Evolutionary conservation across 2,329 filamentous ascomycete species (phyloP), one percentile per base, ranked within the genome.

Genomic region (Proliferodiscus dingleyae): DNA sequence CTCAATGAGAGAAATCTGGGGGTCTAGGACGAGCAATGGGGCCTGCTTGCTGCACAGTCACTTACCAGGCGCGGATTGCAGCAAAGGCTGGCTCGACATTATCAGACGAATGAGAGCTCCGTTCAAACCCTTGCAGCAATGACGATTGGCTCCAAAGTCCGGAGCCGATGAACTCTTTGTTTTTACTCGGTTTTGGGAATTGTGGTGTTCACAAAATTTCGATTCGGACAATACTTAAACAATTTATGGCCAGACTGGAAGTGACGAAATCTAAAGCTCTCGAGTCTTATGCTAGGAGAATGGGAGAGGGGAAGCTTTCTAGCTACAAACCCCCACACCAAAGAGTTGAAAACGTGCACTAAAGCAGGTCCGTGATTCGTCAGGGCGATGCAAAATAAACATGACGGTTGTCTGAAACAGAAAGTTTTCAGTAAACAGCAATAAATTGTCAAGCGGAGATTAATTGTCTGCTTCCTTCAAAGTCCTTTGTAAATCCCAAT

Each of bases 71-170:
- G 90, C 85, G 42, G 89, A 91, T 66, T 96, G 90, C 58, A 98
- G 87, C 48, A 98, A 87, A 63, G 93, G 93, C 72, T 96, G 91
- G 66, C 84, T 89, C 54, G 93, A 98, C 93, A 98, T 97, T 26
- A 21, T 55, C 41, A 41, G 41, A 18, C 36, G 28, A 41, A 43
- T 36, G 11, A 43, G 22, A 43, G 30, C 8, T 24, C 34, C 24
- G 6, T 24, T 8, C 16, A 26, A 37, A 29, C n/a, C n/a, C n/a
- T n/a, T n/a, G n/a, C n/a, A n/a, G n/a, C n/a, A n/a, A n/a, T n/a
- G n/a, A n/a, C n/a, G n/a, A n/a, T n/a, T n/a, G n/a, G n/a, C n/a
- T n/a, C n/a, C n/a, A n/a, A n/a, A n/a, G n/a, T n/a, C n/a, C n/a
- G n/a, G n/a, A n/a, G n/a, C n/a, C n/a, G n/a, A n/a, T n/a, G n/a